These are phyloP conservation scores for Diplodia sapinea DNA, from an alignment of 2,329 filamentous ascomycete genomes.

Conservation along the genomic window DNA sequence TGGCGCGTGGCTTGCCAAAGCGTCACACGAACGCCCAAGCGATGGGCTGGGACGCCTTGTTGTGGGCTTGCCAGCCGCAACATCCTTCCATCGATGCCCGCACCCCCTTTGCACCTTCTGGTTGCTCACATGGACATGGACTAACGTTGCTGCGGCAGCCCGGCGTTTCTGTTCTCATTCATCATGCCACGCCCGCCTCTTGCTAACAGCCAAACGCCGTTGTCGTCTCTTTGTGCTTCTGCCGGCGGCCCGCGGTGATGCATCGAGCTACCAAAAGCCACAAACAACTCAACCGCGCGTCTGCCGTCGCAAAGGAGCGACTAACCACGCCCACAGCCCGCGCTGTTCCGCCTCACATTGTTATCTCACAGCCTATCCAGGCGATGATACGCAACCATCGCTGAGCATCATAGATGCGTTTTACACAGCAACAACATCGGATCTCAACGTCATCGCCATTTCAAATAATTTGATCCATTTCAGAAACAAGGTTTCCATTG, in stretches of 20 bases:
- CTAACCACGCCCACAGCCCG: not conserved
- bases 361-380: not conserved
- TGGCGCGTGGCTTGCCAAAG: conserved; percentile 19
- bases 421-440: not conserved
- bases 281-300: not conserved
- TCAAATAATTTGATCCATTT: not conserved
- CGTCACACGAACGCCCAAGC: conserved; percentile 8
- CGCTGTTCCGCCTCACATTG: not conserved
- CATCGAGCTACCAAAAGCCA: not conserved
- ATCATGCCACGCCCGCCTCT: not conserved
- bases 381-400: not conserved
- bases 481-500: not conserved
- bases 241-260: not conserved
- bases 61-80: not conserved
- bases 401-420: not conserved
- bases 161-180: not conserved
- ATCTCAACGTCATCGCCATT: not conserved
- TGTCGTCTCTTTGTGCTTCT: not conserved
- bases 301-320: not conserved
- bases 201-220: not conserved
- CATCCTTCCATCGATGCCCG: not conserved
- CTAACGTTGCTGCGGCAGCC: not conserved
- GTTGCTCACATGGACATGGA: conserved; percentile 2
- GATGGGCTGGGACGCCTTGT: not conserved
- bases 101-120: not conserved